Conservation (phyloP, 2,329 filamentous ascomycete genomes). For the Nectriaceae sp. region DNA sequence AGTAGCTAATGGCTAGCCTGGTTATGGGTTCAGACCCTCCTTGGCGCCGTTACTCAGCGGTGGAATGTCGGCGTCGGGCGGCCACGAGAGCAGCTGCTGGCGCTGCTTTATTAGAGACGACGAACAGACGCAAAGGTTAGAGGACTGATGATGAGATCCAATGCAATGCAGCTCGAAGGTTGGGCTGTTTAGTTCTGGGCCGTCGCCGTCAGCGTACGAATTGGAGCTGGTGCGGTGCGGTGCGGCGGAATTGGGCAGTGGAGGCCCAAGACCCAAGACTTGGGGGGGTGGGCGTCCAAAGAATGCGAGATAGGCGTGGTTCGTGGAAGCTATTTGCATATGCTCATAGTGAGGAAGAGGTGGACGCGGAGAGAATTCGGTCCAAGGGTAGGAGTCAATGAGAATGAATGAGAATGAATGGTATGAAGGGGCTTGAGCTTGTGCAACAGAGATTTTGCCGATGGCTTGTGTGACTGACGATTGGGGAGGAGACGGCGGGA, state of each 20-base stretch:
- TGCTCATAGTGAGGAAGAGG: slow-evolving; percentile 15
- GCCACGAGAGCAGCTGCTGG: slow-evolving; percentile 5
- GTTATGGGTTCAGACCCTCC: background rate
- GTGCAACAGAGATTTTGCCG: too few species aligned
- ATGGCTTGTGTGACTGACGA: too few species aligned
- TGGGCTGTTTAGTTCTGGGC: slow-evolving; percentile 4
- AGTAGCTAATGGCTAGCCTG: too few species aligned
- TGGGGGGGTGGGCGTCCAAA: slow-evolving; percentile 4
- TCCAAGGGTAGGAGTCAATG: too few species aligned
- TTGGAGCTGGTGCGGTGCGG: slow-evolving; percentile 6
- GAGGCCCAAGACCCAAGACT: slow-evolving; percentile 16
- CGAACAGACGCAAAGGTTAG: background rate
- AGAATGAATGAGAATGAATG: too few species aligned
- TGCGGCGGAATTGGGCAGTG: slow-evolving; percentile 20
- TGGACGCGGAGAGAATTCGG: too few species aligned
- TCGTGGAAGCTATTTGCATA: slow-evolving; percentile 10
- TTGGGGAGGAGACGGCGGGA: too few species aligned
- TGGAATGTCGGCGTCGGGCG: slow-evolving; percentile 17
- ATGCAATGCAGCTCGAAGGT: slow-evolving; percentile 13
- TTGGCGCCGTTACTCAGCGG: background rate
- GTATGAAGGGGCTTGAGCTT: too few species aligned
- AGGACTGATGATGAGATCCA: background rate
- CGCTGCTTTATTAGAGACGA: too few species aligned
- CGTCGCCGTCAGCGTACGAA: slow-evolving; percentile 13
- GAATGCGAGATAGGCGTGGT: slow-evolving; percentile 13